These are phyloP conservation scores for Eimeria falciformis DNA, from an alignment of 169 alveolate genomes.

Conservation along the genomic window DNA sequence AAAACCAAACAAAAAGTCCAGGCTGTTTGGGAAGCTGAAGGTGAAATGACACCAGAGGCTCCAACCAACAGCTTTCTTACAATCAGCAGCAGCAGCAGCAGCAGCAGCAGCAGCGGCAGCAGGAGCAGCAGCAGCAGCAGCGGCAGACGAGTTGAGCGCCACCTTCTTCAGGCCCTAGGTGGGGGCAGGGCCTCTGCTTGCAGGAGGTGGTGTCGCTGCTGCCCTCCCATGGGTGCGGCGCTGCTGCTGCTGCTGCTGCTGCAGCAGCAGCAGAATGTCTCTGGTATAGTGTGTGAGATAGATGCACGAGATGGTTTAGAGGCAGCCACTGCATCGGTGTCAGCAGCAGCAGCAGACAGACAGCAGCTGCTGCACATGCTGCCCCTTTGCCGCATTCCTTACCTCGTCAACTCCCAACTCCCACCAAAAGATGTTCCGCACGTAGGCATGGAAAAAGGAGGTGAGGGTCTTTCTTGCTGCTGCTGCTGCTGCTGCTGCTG, in stretches of 20 bases:
- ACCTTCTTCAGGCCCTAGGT: background rate
- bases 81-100: slow-evolving; percentile 31
- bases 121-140: slow-evolving; percentile 31
- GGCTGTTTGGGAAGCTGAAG: too few species aligned
- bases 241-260: slow-evolving; percentile 32
- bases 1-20: background rate
- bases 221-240: background rate
- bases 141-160: background rate
- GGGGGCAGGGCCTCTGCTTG: background rate
- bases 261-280: slow-evolving; percentile 31
- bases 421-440: slow-evolving; percentile 68
- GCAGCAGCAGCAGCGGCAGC: slow-evolving; percentile 13
- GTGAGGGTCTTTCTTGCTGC: background rate
- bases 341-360: slow-evolving; percentile 56
- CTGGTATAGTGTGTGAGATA: slow-evolving; percentile 34
- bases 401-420: slow-evolving; percentile 59
- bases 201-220: background rate
- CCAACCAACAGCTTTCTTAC: too few species aligned
- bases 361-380: slow-evolving; percentile 36
- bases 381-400: slow-evolving; percentile 71
- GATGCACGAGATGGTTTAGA: slow-evolving; percentile 55
- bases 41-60: too few species aligned
- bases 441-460: slow-evolving; percentile 57
- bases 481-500: background rate
- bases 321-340: slow-evolving; percentile 26